A percentile compares a stretch with the other conserved stretches of the same genome.
phyloP scores from a whole-genome alignment of 257 asterid species.

The Gentiana straminea region DNA sequence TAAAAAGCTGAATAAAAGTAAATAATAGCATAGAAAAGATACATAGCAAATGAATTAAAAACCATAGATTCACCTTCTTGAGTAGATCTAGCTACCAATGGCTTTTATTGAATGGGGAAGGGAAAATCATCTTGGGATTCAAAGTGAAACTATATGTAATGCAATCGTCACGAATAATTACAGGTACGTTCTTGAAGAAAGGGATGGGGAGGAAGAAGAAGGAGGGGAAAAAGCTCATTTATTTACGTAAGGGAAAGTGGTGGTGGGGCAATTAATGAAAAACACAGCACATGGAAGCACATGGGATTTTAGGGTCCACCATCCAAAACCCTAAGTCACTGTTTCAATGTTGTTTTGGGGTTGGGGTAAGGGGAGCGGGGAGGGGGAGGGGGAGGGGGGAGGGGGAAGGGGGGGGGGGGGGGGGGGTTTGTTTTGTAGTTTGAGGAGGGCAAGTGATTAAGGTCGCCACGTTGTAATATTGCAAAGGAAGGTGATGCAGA shows the following conservation, averaged over 20 bases:
- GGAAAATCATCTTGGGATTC: neutral
- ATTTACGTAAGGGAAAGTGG: constrained; percentile 42
- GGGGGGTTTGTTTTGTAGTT: neutral
- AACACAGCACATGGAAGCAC: constrained; percentile 93
- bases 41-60: too few relatives aligned
- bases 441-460: constrained; percentile 11
- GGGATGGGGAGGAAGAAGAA: constrained; percentile 5
- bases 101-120: too few relatives aligned
- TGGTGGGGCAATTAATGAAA: constrained; percentile 63
- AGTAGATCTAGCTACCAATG: too few relatives aligned
- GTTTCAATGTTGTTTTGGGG: too few relatives aligned
- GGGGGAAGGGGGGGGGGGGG: too few relatives aligned
- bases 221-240: constrained; percentile 41
- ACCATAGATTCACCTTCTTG: too few relatives aligned
- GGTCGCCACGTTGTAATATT: constrained; percentile 19
- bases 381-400: too few relatives aligned
- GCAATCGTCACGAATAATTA: constrained; percentile 4
- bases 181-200: neutral
- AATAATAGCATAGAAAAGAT: too few relatives aligned
- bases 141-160: constrained; percentile 1
- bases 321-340: constrained; percentile 28
- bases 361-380: too few relatives aligned
- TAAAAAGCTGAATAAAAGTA: too few relatives aligned
- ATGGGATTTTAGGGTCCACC: constrained; percentile 70
- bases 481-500: constrained; percentile 23